These are phyloP conservation scores for Rheum nobile DNA, from an alignment of 148 eudicot genomes.

Conservation along the genomic window DNA sequence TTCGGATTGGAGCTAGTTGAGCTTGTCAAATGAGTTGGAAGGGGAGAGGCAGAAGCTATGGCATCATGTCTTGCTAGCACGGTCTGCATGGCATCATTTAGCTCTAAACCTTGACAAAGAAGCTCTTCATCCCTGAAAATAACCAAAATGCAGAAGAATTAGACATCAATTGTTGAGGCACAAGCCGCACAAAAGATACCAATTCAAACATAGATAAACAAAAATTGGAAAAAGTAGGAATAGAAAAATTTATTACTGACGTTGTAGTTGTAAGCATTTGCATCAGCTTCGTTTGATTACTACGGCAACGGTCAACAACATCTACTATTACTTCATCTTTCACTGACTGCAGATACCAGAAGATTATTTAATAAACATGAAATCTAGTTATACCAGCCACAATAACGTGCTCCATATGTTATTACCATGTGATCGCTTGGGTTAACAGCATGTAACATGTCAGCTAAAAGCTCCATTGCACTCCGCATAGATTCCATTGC, in stretches of 20 bases:
- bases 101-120: conserved; percentile 78
- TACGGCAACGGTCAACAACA: conserved; percentile 75
- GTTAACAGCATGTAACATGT: conserved; percentile 86
- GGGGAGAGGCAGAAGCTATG: conserved; percentile 79
- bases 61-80: conserved; percentile 87
- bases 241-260: conserved; percentile 23
- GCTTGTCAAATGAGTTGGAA: conserved; percentile 31
- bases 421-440: conserved; percentile 67
- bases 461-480: conserved; percentile 62
- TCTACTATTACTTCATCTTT: conserved; percentile 89
- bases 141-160: not conserved
- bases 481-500: conserved; percentile 65
- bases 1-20: conserved; percentile 12
- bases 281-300: conserved; percentile 88
- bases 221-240: not conserved
- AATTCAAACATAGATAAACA: not conserved
- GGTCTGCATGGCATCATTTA: conserved; percentile 77
- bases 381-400: conserved; percentile 1
- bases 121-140: conserved; percentile 75
- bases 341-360: conserved; percentile 47
- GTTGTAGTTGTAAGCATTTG: conserved; percentile 66
- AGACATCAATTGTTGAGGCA: not conserved
- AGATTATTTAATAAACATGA: not conserved
- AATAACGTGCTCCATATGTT: not conserved
- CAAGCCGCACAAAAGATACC: not conserved